A percentile compares a stretch with the other conserved stretches of the same genome.
These are phyloP conservation scores for Canavalia gladiata DNA, from an alignment of 306 rosid genomes.

Conservation along the genomic window DNA sequence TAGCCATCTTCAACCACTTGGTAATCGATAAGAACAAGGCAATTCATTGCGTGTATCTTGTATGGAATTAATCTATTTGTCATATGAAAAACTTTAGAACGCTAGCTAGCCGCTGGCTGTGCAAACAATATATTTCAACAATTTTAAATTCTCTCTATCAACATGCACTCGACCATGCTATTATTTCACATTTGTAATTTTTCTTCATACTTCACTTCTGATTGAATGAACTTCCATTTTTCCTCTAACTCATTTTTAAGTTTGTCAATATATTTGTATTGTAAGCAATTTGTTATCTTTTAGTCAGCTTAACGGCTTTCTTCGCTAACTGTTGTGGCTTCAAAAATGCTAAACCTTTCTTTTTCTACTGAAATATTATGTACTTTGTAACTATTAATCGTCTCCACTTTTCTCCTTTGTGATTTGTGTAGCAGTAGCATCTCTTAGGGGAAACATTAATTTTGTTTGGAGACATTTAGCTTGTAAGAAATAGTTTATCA, in stretches of 20 bases:
- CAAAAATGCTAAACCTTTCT: constrained; percentile 5
- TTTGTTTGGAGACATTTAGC: not conserved
- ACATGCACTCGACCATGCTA: not conserved
- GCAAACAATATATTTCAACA: not conserved
- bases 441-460: not conserved
- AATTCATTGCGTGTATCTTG: constrained; percentile 18
- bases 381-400: not conserved
- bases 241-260: not conserved
- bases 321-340: not conserved
- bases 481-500: not conserved
- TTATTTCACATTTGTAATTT: not conserved
- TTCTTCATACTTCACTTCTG: not conserved
- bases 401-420: not conserved
- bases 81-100: not conserved
- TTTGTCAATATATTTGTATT: not conserved
- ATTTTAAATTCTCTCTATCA: not conserved
- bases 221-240: not conserved
- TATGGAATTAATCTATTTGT: not conserved
- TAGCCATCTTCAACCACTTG: constrained; percentile 16
- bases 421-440: not conserved
- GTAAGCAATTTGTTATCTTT: not conserved
- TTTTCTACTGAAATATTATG: not conserved
- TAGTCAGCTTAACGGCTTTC: not conserved
- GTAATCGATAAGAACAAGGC: constrained; percentile 42
- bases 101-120: not conserved